phyloP scores from a whole-genome alignment of 306 rosid species.

The Gastrolobium villosum region DNA sequence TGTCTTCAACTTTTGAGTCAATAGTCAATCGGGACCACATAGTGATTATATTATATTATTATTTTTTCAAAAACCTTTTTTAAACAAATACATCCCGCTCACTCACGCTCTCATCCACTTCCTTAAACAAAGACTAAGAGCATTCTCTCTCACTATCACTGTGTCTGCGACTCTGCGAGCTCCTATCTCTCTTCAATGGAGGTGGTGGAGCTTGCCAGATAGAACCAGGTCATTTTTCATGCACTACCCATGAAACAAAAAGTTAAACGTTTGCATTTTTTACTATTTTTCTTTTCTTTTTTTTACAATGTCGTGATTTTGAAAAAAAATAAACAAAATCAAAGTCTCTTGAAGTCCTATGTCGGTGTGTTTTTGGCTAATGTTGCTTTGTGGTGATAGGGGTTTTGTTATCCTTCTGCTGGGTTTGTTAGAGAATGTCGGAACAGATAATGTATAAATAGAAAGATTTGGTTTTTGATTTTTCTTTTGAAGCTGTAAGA shows the following conservation, averaged over 20 bases:
- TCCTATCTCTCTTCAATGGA: conserved; percentile 36
- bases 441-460: not conserved
- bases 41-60: conserved; percentile 22
- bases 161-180: conserved; percentile 3
- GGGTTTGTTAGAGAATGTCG: conserved; percentile 11
- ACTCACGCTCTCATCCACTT: conserved; percentile 9
- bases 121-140: not conserved
- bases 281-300: not conserved
- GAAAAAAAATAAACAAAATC: not conserved
- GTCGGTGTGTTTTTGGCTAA: conserved; percentile 11
- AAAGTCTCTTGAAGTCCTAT: not conserved
- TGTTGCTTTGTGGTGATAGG: not conserved
- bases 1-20: conserved; percentile 47
- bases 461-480: not conserved
- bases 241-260: not conserved
- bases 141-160: not conserved
- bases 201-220: conserved; percentile 46
- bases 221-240: conserved; percentile 59
- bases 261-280: not conserved
- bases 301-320: conserved; percentile 5
- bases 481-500: conserved; percentile 5
- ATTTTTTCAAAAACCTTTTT: not conserved
- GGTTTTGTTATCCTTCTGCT: not conserved
- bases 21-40: conserved; percentile 31
- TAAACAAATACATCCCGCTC: conserved; percentile 45